Evolutionary conservation across 805 yeast species (phyloP), one percentile per base, ranked within the genome.

Genomic region (Barnettozyma vustinii): DNA sequence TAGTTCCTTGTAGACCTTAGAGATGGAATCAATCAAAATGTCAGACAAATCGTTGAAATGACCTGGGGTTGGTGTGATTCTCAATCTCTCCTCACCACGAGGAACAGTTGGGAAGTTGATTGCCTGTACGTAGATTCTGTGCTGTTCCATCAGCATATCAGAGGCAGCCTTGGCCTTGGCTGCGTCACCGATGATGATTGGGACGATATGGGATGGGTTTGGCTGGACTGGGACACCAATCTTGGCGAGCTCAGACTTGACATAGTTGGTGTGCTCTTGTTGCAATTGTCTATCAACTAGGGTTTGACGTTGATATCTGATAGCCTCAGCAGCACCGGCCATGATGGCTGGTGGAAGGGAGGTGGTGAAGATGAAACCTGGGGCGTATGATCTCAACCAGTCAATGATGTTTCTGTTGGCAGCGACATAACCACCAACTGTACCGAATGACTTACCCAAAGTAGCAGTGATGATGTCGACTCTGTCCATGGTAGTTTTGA

Each of bases 51-150:
- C 87, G 50, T 81, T 75, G 18, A 81, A 79, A 67, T 94, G 99
- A 47, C 97, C 97, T 35, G 99, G 99, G 39, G 99, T 91, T 48
- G 99, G 98, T n/a, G 99, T 94, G 64, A 94, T 82, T 71, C 99
- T 83, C 61, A 94, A 80, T 66, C 99, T 83, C 73, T 94, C 99
- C 56, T 90, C 84, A 52, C 99, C 99, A 57, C 86, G 82, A 18
- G 97, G 84, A 52, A 94, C 99, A 21, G 99, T 94, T 52, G 99
- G 99, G 81, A 85, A 94, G 73, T 94, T 94, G 67, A 94, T 94
- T 42, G 98, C 97, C 73, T 94, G 99, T 42, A 95, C 99, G 63
- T 94, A 94, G 65, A 94, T 91, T 56, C 79, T 77, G 71, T 90
- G 86, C 60, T 86, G 81, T 55, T 84, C 78, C 75, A 94, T 81